phyloP scores from a whole-genome alignment of 805 yeast species.

The Pichia scutulata region DNA sequence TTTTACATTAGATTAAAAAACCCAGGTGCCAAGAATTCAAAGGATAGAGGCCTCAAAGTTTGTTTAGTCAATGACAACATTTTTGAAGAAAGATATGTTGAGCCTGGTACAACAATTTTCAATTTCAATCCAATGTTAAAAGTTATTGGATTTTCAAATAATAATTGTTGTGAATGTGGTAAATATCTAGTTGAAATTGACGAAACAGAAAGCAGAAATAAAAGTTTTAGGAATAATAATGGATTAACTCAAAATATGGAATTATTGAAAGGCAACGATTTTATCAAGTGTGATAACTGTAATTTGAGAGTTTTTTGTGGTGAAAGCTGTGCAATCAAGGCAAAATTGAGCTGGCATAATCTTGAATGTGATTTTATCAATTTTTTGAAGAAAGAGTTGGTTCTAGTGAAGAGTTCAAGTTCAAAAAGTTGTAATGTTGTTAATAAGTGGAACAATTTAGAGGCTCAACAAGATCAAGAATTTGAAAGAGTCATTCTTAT shows the following conservation, averaged over 20 bases:
- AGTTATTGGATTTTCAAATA: conserved; percentile 2
- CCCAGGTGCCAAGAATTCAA: neutral
- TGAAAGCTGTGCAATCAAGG: conserved; percentile 3
- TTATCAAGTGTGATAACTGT: conserved; percentile 1
- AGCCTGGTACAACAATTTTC: conserved; percentile 2
- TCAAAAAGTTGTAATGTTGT: neutral
- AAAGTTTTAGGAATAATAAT: neutral
- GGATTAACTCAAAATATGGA: neutral
- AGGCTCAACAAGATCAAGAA: neutral
- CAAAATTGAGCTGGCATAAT: conserved; percentile 6
- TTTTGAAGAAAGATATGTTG: neutral
- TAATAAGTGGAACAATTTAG: neutral
- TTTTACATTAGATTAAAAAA: conserved; percentile 2
- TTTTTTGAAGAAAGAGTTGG: conserved; percentile 1
- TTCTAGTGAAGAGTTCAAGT: neutral
- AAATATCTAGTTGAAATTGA: neutral
- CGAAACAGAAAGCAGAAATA: neutral
- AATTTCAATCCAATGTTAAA: conserved; percentile 8
- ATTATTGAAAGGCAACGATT: neutral
- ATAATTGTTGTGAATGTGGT: conserved; percentile 9
- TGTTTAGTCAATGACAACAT: neutral
- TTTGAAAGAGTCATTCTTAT: conserved; percentile 1
- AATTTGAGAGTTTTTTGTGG: conserved; percentile 3
- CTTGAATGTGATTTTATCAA: conserved; percentile 8
- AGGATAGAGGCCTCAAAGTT: conserved; percentile 7